Evolutionary conservation across 1,139 yeast genomes (phyloP).

Genomic region (Debaryomyces sp.): DNA sequence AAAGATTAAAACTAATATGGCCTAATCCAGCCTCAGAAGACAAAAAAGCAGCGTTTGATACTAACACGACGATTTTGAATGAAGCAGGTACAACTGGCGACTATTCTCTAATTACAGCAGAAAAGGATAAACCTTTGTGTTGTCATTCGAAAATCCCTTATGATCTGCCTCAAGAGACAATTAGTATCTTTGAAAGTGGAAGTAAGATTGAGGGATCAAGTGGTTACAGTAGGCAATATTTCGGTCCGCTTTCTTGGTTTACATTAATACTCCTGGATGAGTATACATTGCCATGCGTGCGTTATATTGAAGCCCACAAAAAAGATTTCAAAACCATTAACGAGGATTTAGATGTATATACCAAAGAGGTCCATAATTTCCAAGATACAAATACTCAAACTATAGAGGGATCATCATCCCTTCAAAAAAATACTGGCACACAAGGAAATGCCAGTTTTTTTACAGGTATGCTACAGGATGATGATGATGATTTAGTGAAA

Average conservation of each 20-base stretch:
- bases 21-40: not conserved
- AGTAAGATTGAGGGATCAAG: not conserved
- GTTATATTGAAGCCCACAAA: conserved; percentile 1
- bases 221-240: not conserved
- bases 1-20: not conserved
- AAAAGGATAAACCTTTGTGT: no score
- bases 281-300: not conserved
- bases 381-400: not conserved
- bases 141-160: not conserved
- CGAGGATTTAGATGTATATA: not conserved
- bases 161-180: not conserved
- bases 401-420: not conserved
- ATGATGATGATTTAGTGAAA: not conserved
- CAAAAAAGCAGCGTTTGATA: not conserved
- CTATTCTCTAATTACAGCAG: no score
- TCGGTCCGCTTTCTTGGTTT: conserved; percentile 4
- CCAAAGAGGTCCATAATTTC: not conserved
- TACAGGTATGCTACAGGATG: not conserved
- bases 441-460: not conserved
- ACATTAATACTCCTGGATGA: not conserved
- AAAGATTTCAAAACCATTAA: not conserved
- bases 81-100: no score
- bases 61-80: no score
- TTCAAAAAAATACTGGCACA: not conserved
- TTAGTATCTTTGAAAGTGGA: not conserved